phyloP scores from a whole-genome alignment of 139 green algal genomes.

The Coelastrella sp. region DNA sequence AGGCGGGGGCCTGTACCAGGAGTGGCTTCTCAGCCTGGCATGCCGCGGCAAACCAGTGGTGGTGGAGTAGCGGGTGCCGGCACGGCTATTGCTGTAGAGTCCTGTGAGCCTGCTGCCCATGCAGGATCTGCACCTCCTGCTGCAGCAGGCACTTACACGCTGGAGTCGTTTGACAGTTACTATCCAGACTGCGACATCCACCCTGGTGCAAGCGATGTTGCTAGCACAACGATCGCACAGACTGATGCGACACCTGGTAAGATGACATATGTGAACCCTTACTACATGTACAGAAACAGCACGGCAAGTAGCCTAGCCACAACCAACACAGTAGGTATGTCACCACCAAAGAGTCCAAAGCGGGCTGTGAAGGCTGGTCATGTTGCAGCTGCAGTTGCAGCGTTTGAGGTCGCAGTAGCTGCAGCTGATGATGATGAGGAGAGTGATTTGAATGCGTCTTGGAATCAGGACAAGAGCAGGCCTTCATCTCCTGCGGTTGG shows the following conservation, averaged over 20 bases:
- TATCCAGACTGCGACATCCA: slow-evolving; percentile 31
- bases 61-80: too few species aligned
- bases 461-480: not conserved
- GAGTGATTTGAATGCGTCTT: slow-evolving; percentile 10
- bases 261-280: slow-evolving; percentile 1
- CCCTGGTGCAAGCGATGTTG: not conserved
- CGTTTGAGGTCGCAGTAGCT: slow-evolving; percentile 2
- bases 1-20: not conserved
- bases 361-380: not conserved
- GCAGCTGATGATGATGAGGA: not conserved
- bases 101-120: not conserved
- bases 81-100: not conserved
- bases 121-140: not conserved
- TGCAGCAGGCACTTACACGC: not conserved
- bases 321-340: not conserved
- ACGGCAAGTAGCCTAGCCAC: not conserved
- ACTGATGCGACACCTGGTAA: not conserved
- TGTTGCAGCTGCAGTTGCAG: not conserved
- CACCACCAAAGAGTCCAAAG: slow-evolving; percentile 24
- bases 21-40: not conserved
- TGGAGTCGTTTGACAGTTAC: slow-evolving; percentile 36
- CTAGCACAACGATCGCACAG: not conserved
- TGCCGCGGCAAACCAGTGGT: not conserved
- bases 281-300: not conserved
- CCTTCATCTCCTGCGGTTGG: slow-evolving; percentile 3